A percentile compares a stretch with the other conserved stretches of the same genome.
Evolutionary conservation across 1,284 basidiomycete genomes (phyloP).

Genomic region (Polyporus tsugae): DNA sequence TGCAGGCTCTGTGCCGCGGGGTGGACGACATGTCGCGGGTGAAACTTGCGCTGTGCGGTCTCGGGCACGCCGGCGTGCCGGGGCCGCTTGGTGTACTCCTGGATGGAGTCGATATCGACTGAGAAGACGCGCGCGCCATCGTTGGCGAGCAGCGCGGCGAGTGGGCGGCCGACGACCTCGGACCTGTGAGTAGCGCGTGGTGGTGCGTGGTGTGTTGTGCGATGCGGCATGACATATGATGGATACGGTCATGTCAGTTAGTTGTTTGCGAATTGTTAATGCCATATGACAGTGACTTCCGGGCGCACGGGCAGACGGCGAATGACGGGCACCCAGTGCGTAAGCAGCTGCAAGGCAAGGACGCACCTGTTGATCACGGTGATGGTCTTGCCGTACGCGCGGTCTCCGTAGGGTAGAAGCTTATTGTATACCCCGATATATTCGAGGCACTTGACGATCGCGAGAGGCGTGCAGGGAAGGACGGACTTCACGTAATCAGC

Average conservation of each 20-base stretch:
- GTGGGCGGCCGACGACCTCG: constrained; percentile 95
- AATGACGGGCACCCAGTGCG: background rate
- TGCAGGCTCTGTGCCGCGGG: constrained; percentile 72
- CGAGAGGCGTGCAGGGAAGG: constrained; percentile 96
- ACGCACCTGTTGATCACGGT: constrained; percentile 92
- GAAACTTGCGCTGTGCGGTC: constrained; percentile 58
- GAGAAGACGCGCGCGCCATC: constrained; percentile 96
- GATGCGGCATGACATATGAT: background rate
- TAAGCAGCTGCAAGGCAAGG: background rate
- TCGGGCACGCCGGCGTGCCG: constrained; percentile 44
- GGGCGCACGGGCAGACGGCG: background rate
- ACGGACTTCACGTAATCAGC: constrained; percentile 91
- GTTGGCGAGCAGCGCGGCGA: constrained; percentile 93
- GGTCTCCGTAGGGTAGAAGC: constrained; percentile 92
- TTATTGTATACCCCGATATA: constrained; percentile 92
- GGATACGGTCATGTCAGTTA: background rate
- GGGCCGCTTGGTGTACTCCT: constrained; percentile 95
- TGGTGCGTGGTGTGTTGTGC: background rate
- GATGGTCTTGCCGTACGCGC: constrained; percentile 92
- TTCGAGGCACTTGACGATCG: constrained; percentile 95
- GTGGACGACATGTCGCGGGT: constrained; percentile 87
- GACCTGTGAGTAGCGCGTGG: constrained; percentile 62
- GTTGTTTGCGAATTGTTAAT: background rate
- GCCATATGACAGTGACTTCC: background rate
- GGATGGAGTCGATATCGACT: constrained; percentile 93